Evolutionary conservation across 1,284 basidiomycete species (phyloP).

Genomic region (Cutaneotrichosporon curvatum): DNA sequence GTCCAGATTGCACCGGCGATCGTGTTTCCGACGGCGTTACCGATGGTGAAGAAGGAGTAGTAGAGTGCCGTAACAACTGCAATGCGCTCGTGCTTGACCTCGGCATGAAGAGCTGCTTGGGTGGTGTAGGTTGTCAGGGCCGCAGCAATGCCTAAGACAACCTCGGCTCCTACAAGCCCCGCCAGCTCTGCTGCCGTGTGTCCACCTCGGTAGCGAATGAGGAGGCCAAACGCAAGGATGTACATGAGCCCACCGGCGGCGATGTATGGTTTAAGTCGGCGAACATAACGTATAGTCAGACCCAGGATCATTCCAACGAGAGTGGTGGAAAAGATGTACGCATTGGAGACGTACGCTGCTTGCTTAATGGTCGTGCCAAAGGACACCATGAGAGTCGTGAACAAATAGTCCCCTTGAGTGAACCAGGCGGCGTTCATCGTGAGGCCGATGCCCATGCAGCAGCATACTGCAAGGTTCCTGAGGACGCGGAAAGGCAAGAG

Average conservation of each 20-base stretch:
- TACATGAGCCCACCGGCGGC: constrained; percentile 31
- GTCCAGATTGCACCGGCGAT: constrained; percentile 47
- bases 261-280: constrained; percentile 45
- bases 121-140: too few relatives aligned
- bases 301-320: constrained; percentile 40
- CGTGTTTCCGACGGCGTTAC: constrained; percentile 26
- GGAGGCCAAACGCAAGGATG: constrained; percentile 39
- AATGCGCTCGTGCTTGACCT: constrained; percentile 39
- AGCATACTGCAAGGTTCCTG: constrained; percentile 42
- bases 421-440: constrained; percentile 47
- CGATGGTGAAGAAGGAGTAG: constrained; percentile 23
- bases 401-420: constrained; percentile 43
- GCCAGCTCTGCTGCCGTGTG: constrained; percentile 15
- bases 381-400: constrained; percentile 42
- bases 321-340: constrained; percentile 23
- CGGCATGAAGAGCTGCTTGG: constrained; percentile 41
- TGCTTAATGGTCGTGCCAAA: constrained; percentile 35
- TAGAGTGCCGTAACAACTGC: constrained; percentile 42
- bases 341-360: constrained; percentile 42
- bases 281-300: constrained; percentile 38
- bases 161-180: constrained; percentile 41
- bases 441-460: constrained; percentile 40
- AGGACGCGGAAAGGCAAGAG: constrained; percentile 44
- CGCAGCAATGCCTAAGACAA: constrained; percentile 42
- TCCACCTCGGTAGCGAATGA: constrained; percentile 43